Evolutionary conservation across 2,329 filamentous ascomycete genomes (phyloP).

Genomic region (Cytospora schulzeri): DNA sequence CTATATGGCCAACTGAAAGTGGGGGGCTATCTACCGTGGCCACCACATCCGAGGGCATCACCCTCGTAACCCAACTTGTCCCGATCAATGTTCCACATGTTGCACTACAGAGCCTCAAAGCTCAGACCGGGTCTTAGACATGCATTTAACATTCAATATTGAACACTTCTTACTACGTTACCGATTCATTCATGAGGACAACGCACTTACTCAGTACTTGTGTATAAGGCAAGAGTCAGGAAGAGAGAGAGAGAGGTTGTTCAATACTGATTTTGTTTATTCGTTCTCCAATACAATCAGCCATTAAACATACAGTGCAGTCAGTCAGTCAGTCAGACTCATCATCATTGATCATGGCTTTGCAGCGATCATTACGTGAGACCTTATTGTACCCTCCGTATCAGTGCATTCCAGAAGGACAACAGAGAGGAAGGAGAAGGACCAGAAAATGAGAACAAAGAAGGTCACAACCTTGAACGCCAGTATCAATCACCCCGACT

Average conservation of each 20-base stretch:
- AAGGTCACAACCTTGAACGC: slow-evolving; percentile 21
- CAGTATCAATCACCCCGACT: slow-evolving; percentile 16
- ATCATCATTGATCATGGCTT: slow-evolving; percentile 18
- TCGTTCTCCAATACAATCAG: slow-evolving; percentile 10
- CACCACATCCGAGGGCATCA: too few relatives aligned
- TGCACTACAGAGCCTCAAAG: not conserved
- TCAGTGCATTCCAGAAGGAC: not conserved
- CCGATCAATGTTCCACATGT: too few relatives aligned
- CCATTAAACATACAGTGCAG: slow-evolving; percentile 4
- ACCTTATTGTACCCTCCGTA: slow-evolving; percentile 3
- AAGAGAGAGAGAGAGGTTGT: not conserved
- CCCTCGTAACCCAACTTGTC: too few relatives aligned
- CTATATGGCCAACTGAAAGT: too few relatives aligned
- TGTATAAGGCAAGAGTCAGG: not conserved
- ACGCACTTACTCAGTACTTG: too few relatives aligned
- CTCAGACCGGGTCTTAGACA: not conserved
- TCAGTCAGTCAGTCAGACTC: slow-evolving; percentile 12
- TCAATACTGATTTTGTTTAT: slow-evolving; percentile 7
- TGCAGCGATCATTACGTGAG: slow-evolving; percentile 10
- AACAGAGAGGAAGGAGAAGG: not conserved
- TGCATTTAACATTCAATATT: not conserved
- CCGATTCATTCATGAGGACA: not conserved
- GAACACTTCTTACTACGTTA: not conserved
- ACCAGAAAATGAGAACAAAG: slow-evolving; percentile 2
- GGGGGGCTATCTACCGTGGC: too few relatives aligned